Evolutionary conservation across 176 grass and related monocot genomes (phyloP).

Genomic region (Carex parvula): DNA sequence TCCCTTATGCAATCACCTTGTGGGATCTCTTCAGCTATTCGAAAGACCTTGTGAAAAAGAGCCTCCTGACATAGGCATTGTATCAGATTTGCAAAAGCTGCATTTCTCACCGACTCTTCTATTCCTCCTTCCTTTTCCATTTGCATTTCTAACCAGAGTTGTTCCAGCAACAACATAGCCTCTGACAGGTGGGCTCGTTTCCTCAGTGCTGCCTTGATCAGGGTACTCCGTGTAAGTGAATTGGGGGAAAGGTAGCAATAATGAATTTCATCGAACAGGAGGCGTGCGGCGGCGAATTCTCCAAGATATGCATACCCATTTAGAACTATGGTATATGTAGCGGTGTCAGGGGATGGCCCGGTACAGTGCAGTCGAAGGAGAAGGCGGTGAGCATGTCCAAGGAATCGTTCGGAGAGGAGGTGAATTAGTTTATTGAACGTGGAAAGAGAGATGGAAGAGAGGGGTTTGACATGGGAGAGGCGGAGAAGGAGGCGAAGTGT

Average conservation of each 20-base stretch:
- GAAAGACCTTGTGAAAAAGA: slow-evolving; percentile 64
- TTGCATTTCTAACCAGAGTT: slow-evolving; percentile 48
- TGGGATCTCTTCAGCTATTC: slow-evolving; percentile 55
- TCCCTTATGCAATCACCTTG: slow-evolving; percentile 43
- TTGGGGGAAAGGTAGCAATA: slow-evolving; percentile 32
- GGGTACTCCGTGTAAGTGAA: slow-evolving; percentile 51
- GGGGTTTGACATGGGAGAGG: slow-evolving; percentile 24
- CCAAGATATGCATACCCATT: slow-evolving; percentile 42
- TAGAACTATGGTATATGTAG: slow-evolving; percentile 63
- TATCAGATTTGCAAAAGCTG: slow-evolving; percentile 77
- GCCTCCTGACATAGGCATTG: slow-evolving; percentile 62
- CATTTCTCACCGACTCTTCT: slow-evolving; percentile 43
- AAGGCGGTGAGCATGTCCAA: slow-evolving; percentile 47
- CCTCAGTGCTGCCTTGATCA: slow-evolving; percentile 65
- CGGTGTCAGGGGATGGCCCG: slow-evolving; percentile 30
- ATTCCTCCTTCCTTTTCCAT: slow-evolving; percentile 6
- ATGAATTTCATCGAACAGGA: slow-evolving; percentile 78
- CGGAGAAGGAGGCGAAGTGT: slow-evolving; percentile 59
- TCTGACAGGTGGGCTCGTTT: slow-evolving; percentile 34
- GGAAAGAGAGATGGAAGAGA: slow-evolving; percentile 31
- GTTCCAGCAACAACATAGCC: slow-evolving; percentile 32
- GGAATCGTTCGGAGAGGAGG: slow-evolving; percentile 31
- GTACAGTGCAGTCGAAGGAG: slow-evolving; percentile 44
- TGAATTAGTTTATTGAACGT: slow-evolving; percentile 62
- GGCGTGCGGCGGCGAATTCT: slow-evolving; percentile 40